Evolutionary conservation across 768 basidiomycete species (phyloP).

Genomic region (Lactifluus hygrophoroides): DNA sequence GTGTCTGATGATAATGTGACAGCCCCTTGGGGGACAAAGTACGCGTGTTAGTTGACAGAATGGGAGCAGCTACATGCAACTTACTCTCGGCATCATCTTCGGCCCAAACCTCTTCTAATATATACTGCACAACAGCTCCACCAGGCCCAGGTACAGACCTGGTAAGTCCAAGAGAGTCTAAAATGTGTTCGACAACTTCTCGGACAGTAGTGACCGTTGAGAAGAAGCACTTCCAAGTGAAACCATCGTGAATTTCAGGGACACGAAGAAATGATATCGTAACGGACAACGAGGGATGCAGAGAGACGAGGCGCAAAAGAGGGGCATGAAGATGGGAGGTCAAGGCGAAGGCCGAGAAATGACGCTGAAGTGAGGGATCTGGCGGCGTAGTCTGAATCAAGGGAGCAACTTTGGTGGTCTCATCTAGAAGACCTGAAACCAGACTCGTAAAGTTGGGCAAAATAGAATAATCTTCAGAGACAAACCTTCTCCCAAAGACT

Average conservation of each 20-base stretch:
- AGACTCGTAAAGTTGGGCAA: slow-evolving; percentile 9
- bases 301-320: slow-evolving; percentile 60
- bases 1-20: slow-evolving; percentile 38
- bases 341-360: slow-evolving; percentile 64
- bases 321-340: slow-evolving; percentile 62
- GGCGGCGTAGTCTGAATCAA: slow-evolving; percentile 38
- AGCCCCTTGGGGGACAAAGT: slow-evolving; percentile 27
- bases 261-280: slow-evolving; percentile 53
- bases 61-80: slow-evolving; percentile 19
- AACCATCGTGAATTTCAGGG: slow-evolving; percentile 71
- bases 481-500: slow-evolving; percentile 54
- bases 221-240: slow-evolving; percentile 56
- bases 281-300: slow-evolving; percentile 51
- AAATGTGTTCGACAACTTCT: slow-evolving; percentile 43
- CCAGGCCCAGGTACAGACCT: slow-evolving; percentile 59
- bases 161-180: slow-evolving; percentile 62
- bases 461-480: slow-evolving; percentile 7
- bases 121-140: slow-evolving; percentile 61
- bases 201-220: slow-evolving; percentile 46
- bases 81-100: slow-evolving; percentile 47
- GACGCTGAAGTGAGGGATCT: slow-evolving; percentile 33
- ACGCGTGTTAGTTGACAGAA: background rate
- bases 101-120: slow-evolving; percentile 59
- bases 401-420: slow-evolving; percentile 40
- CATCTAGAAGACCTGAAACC: slow-evolving; percentile 41